Evolutionary conservation across 1,284 basidiomycete species (phyloP).

Genomic region (Ustilago bromivora): DNA sequence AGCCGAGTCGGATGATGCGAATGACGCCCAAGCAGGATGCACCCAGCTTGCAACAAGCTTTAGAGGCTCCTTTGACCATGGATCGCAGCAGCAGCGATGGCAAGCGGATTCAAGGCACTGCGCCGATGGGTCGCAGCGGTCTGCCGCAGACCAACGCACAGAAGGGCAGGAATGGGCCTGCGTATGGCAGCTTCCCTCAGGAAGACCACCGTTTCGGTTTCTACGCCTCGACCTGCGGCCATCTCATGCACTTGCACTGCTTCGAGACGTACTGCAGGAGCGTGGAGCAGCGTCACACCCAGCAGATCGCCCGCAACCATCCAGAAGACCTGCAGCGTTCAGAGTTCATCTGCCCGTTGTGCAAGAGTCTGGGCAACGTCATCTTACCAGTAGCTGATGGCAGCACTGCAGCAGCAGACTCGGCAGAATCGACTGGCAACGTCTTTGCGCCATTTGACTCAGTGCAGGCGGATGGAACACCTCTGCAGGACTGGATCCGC

Average conservation of each 20-base stretch:
- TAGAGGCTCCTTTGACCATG: conserved; percentile 73
- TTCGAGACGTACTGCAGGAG: conserved; percentile 90
- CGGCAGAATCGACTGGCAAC: background rate
- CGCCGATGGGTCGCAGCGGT: conserved; percentile 32
- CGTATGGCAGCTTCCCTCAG: conserved; percentile 70
- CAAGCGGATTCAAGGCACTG: conserved; percentile 46
- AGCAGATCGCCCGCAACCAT: conserved; percentile 91
- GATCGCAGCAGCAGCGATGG: conserved; percentile 60
- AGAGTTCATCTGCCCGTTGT: conserved; percentile 98
- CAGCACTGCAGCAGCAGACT: conserved; percentile 11
- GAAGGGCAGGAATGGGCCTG: conserved; percentile 25
- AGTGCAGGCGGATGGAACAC: conserved; percentile 33
- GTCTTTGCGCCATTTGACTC: conserved; percentile 30
- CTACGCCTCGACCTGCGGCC: conserved; percentile 89
- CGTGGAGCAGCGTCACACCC: conserved; percentile 86
- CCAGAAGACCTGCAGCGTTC: conserved; percentile 91
- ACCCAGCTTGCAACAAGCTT: conserved; percentile 79
- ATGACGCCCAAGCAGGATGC: conserved; percentile 78
- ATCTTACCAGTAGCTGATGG: conserved; percentile 81
- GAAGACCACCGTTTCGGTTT: conserved; percentile 74
- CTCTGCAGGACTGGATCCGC: conserved; percentile 67
- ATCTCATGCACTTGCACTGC: conserved; percentile 97
- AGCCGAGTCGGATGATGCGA: conserved; percentile 87
- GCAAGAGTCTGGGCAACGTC: conserved; percentile 95
- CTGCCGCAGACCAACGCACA: conserved; percentile 10